These are phyloP conservation scores for Saposhnikovia divaricata DNA, from an alignment of 129 eudicot species.

Conservation along the genomic window DNA sequence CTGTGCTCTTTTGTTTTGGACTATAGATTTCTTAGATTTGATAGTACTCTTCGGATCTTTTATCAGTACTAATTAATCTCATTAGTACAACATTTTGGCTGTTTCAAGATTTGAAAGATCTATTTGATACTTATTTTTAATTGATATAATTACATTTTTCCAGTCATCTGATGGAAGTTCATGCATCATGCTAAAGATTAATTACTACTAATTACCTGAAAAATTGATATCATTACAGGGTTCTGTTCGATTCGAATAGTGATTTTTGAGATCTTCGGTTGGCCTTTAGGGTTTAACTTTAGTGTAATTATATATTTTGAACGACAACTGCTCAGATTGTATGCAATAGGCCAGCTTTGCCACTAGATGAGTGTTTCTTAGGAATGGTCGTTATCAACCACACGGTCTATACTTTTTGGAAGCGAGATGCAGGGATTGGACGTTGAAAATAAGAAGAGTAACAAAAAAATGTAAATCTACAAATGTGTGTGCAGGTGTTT, in stretches of 20 bases:
- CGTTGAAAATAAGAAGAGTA: too few species aligned
- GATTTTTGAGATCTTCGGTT: neutral
- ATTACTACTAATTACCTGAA: neutral
- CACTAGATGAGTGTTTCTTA: neutral
- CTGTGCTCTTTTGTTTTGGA: neutral
- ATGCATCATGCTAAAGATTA: neutral
- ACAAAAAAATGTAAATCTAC: too few species aligned
- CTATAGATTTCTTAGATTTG: neutral
- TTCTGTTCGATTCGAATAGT: neutral
- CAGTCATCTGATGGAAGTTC: too few species aligned
- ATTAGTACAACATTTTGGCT: neutral
- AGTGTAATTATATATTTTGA: too few species aligned
- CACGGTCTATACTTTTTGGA: neutral
- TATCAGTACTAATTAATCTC: neutral
- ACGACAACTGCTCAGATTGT: neutral
- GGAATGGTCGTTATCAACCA: neutral
- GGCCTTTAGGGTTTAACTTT: neutral
- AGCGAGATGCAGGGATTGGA: too few species aligned
- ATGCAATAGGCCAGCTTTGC: neutral
- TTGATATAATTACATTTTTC: neutral
- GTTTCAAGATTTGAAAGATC: neutral
- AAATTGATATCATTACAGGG: neutral
- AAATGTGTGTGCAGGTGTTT: neutral
- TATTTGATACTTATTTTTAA: too few species aligned
- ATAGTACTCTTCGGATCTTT: neutral